phyloP scores from a whole-genome alignment of 1,139 yeast genomes.

The Scheffersomyces segobiensis region DNA sequence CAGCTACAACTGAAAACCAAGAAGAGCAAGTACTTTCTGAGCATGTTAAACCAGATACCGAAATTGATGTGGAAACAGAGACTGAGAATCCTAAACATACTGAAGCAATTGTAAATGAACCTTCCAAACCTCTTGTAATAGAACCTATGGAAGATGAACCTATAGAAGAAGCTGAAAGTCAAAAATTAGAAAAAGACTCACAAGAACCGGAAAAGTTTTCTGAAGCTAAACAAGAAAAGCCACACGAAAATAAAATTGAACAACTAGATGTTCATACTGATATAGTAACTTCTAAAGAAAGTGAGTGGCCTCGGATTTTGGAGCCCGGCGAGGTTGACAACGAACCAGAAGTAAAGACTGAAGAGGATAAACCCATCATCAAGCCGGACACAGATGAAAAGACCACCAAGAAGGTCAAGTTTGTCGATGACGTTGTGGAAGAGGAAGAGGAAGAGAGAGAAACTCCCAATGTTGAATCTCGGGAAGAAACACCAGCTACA shows the following conservation, averaged over 20 bases:
- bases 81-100: constrained; percentile 1
- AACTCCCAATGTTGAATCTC: constrained; percentile 3
- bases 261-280: neutral
- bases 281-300: constrained; percentile 1
- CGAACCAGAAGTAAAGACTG: constrained; percentile 6
- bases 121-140: too few relatives aligned
- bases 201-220: neutral
- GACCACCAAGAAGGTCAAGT: constrained; percentile 21
- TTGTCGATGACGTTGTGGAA: constrained; percentile 25
- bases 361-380: constrained; percentile 1
- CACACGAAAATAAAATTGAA: neutral
- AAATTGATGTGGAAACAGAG: neutral
- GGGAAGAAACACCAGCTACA: constrained; percentile 8
- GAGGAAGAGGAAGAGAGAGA: constrained; percentile 1
- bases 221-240: neutral
- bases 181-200: neutral
- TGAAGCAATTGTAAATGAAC: constrained; percentile 1
- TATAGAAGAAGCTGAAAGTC: neutral
- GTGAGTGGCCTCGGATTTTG: constrained; percentile 1
- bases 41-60: neutral
- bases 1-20: neutral
- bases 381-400: neutral
- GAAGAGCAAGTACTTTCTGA: constrained; percentile 2
- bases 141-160: neutral
- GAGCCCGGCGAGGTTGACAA: constrained; percentile 4